A percentile compares a stretch with the other conserved stretches of the same genome.
These are phyloP conservation scores for Dipteronia dyeriana DNA, from an alignment of 345 rosid genomes.

Conservation along the genomic window DNA sequence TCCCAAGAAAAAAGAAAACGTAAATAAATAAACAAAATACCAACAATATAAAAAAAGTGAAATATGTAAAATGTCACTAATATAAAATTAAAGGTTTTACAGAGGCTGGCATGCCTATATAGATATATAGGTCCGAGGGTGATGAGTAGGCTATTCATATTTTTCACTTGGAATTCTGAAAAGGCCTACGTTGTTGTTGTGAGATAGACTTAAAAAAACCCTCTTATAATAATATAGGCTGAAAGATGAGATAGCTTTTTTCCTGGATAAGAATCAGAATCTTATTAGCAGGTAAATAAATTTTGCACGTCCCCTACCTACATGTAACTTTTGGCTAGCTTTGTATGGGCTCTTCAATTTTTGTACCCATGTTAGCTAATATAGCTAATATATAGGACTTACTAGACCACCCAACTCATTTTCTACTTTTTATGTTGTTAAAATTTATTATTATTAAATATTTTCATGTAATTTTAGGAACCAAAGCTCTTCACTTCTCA, in stretches of 20 bases:
- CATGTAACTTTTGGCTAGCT: background rate
- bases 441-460: too few relatives aligned
- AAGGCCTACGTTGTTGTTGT: background rate
- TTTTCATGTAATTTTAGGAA: background rate
- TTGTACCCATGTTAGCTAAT: background rate
- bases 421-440: background rate
- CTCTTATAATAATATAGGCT: background rate
- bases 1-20: background rate
- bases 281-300: background rate
- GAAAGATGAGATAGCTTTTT: background rate
- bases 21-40: too few relatives aligned
- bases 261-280: constrained; percentile 11
- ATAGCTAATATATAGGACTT: background rate
- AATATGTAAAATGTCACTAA: too few relatives aligned
- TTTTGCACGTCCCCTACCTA: constrained; percentile 3
- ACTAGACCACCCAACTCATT: background rate
- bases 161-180: background rate
- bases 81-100: too few relatives aligned
- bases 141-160: background rate
- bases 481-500: too few relatives aligned
- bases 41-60: too few relatives aligned
- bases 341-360: background rate
- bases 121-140: too few relatives aligned
- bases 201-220: background rate
- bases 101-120: too few relatives aligned